Evolutionary conservation across 768 basidiomycete genomes (phyloP).

Genomic region (Rhizopogon salebrosus): DNA sequence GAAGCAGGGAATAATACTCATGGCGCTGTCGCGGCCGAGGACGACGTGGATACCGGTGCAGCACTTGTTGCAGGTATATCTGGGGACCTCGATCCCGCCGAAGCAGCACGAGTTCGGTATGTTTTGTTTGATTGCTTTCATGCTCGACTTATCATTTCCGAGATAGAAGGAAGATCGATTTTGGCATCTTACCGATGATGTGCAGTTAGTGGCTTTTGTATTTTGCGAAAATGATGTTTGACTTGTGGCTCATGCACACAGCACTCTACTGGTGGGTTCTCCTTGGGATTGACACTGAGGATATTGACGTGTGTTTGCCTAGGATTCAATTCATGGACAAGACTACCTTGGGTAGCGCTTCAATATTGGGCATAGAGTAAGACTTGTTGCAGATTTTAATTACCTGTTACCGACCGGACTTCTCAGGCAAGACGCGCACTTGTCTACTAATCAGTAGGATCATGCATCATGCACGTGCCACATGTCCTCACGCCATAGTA

Average conservation of each 20-base stretch:
- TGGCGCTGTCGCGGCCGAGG: slow-evolving; percentile 32
- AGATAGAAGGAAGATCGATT: slow-evolving; percentile 55
- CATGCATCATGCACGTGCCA: background rate
- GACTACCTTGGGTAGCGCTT: slow-evolving; percentile 59
- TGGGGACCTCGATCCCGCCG: slow-evolving; percentile 43
- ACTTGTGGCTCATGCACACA: slow-evolving; percentile 12
- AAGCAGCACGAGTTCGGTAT: slow-evolving; percentile 48
- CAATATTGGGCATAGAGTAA: slow-evolving; percentile 68
- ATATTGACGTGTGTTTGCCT: background rate
- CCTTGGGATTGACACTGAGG: background rate
- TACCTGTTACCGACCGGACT: background rate
- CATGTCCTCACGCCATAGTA: background rate
- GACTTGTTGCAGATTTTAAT: slow-evolving; percentile 8
- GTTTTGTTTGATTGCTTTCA: slow-evolving; percentile 1
- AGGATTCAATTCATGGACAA: slow-evolving; percentile 83
- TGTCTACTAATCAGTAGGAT: slow-evolving; percentile 60
- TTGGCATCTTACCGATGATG: slow-evolving; percentile 66
- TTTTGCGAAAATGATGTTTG: background rate
- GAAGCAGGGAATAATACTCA: slow-evolving; percentile 12
- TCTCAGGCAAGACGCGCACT: slow-evolving; percentile 50
- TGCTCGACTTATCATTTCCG: background rate
- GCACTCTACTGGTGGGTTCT: slow-evolving; percentile 49
- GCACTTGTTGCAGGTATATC: slow-evolving; percentile 44
- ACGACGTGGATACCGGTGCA: slow-evolving; percentile 61
- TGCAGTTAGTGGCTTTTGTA: slow-evolving; percentile 43